phyloP scores from a whole-genome alignment of 2,329 filamentous ascomycete genomes.

The Thielaviopsis musarum region DNA sequence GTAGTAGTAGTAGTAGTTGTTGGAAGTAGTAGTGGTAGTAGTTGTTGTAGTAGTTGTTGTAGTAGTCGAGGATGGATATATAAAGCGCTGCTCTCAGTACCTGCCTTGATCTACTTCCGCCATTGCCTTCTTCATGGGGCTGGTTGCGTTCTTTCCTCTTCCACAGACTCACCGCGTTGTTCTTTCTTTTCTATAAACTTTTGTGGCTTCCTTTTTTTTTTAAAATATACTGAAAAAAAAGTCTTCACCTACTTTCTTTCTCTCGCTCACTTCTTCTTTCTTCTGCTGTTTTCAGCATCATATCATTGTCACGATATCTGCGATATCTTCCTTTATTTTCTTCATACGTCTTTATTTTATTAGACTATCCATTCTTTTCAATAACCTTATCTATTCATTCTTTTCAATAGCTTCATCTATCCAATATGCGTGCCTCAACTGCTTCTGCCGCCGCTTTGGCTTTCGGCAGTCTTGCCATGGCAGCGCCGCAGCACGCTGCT shows the following conservation, averaged over 20 bases:
- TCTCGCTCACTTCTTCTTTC: not conserved
- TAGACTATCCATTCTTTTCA: not conserved
- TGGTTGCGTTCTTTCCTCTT: not conserved
- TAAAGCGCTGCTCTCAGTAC: not conserved
- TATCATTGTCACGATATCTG: not conserved
- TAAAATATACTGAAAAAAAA: not conserved
- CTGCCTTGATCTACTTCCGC: not conserved
- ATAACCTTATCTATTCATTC: not conserved
- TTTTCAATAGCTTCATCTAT: not conserved
- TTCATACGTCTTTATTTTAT: not conserved
- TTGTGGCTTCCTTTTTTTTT: not conserved
- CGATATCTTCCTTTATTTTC: conserved; percentile 1
- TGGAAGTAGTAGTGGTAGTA: too few relatives aligned
- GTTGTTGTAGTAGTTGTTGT: too few relatives aligned
- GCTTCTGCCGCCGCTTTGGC: not conserved
- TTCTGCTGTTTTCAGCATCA: not conserved
- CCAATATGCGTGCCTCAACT: conserved; percentile 5
- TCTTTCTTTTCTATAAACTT: not conserved
- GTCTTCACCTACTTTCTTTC: not conserved
- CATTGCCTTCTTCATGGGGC: not conserved
- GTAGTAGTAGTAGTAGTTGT: too few relatives aligned
- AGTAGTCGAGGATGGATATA: not conserved
- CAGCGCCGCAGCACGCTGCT: not conserved
- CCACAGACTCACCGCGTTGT: not conserved
- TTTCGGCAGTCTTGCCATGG: conserved; percentile 1